A percentile compares a stretch with the other conserved stretches of the same genome.
Evolutionary conservation across 768 basidiomycete species (phyloP).

Genomic region (Hortiboletus campestris): DNA sequence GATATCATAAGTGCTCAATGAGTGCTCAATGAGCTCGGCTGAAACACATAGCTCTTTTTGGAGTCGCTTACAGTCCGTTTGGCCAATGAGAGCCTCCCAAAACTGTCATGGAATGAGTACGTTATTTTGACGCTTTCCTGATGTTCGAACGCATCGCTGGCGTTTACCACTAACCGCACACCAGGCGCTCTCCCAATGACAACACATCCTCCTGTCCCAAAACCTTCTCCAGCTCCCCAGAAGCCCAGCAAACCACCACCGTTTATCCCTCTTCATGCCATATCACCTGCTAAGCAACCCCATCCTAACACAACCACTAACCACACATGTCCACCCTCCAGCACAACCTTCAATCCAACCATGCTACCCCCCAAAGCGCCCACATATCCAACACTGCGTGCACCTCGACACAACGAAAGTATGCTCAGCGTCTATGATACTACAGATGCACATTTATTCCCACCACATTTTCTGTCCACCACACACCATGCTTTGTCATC

Average conservation of each 20-base stretch:
- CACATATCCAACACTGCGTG: conserved; percentile 49
- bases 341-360: conserved; percentile 68
- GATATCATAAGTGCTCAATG: no score
- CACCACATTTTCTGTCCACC: no score
- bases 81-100: no score
- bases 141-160: conserved; percentile 45
- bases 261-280: conserved; percentile 38
- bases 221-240: conserved; percentile 36
- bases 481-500: no score
- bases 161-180: conserved; percentile 41
- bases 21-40: no score
- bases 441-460: no score
- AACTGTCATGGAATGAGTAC: no score
- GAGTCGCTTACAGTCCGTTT: no score
- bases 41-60: no score
- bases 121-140: no score
- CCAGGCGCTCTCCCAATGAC: conserved; percentile 36
- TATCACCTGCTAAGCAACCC: conserved; percentile 50
- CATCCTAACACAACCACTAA: neutral
- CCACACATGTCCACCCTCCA: conserved; percentile 50
- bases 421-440: conserved; percentile 82
- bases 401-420: conserved; percentile 71
- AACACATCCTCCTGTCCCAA: conserved; percentile 28
- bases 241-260: conserved; percentile 29
- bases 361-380: conserved; percentile 46